These are phyloP conservation scores for Hericium rajendrae DNA, from an alignment of 768 basidiomycete genomes.

Conservation along the genomic window DNA sequence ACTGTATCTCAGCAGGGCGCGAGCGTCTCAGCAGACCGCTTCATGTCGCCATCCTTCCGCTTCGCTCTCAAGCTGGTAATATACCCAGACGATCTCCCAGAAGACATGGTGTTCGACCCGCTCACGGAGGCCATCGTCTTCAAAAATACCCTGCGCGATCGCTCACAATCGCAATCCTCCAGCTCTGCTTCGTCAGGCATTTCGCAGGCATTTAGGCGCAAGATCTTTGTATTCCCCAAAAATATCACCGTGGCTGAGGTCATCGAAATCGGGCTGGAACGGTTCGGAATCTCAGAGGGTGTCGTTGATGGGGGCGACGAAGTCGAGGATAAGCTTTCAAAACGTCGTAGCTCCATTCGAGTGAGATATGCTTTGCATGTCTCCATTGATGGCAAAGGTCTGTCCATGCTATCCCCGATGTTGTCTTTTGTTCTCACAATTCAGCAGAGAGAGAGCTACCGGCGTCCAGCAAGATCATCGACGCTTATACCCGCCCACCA, in stretches of 20 bases:
- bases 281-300: slow-evolving; percentile 94
- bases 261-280: slow-evolving; percentile 83
- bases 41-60: slow-evolving; percentile 72
- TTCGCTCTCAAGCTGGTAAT: slow-evolving; percentile 86
- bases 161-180: slow-evolving; percentile 31
- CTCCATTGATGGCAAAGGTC: slow-evolving; percentile 54
- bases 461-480: slow-evolving; percentile 76
- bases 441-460: slow-evolving; percentile 63
- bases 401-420: slow-evolving; percentile 14
- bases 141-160: slow-evolving; percentile 58
- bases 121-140: slow-evolving; percentile 91
- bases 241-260: slow-evolving; percentile 96
- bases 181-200: slow-evolving; percentile 40
- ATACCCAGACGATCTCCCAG: slow-evolving; percentile 85
- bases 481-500: slow-evolving; percentile 73
- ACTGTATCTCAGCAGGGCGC: slow-evolving; percentile 24
- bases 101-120: slow-evolving; percentile 91
- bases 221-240: slow-evolving; percentile 86
- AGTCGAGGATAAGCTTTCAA: slow-evolving; percentile 84
- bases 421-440: background rate
- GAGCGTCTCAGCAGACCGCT: slow-evolving; percentile 58
- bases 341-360: slow-evolving; percentile 65
- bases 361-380: slow-evolving; percentile 79
- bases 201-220: slow-evolving; percentile 55
- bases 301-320: slow-evolving; percentile 98